A percentile compares a stretch with the other conserved stretches of the same genome.
Conservation (phyloP, 352 stramenopile genomes). For the Phytophthora pluvialis region DNA sequence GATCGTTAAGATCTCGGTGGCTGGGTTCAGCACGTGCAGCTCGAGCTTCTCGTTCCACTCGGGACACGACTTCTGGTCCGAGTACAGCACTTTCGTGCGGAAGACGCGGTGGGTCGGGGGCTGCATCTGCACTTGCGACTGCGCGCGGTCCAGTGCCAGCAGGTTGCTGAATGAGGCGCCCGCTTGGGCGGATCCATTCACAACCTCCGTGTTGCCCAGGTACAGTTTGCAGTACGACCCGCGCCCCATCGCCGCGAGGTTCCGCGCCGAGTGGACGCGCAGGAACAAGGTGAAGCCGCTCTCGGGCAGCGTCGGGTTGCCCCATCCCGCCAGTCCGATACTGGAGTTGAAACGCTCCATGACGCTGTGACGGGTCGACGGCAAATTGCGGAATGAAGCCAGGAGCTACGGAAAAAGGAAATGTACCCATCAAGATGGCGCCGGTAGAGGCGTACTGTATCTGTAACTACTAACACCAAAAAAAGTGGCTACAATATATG, state of each 20-base stretch:
- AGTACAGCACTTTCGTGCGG: conserved; percentile 59
- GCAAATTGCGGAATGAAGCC: conserved; percentile 29
- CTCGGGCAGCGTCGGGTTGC: conserved; percentile 24
- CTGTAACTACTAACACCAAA: not conserved
- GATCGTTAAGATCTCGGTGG: conserved; percentile 64
- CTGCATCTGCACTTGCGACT: conserved; percentile 3
- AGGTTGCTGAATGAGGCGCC: conserved; percentile 38
- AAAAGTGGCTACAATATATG: not conserved
- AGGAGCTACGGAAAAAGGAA: conserved; percentile 12
- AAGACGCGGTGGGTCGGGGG: conserved; percentile 50
- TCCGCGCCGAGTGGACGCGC: conserved; percentile 66
- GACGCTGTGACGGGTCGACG: not conserved
- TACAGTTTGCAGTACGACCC: conserved; percentile 75
- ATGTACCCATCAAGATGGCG: conserved; percentile 32
- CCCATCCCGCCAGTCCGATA: conserved; percentile 29
- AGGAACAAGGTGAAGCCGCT: conserved; percentile 62
- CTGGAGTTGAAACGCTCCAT: conserved; percentile 34
- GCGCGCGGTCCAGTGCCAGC: conserved; percentile 6
- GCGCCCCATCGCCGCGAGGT: conserved; percentile 49
- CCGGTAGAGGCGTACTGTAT: too few species aligned
- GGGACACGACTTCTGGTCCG: conserved; percentile 45
- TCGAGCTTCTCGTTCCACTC: conserved; percentile 84
- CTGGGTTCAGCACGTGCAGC: conserved; percentile 54
- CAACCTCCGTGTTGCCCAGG: conserved; percentile 58
- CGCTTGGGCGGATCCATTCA: conserved; percentile 40